Base-by-base conservation (phyloP, 129 eudicot species). In the Helianthus tuberosus region DNA sequence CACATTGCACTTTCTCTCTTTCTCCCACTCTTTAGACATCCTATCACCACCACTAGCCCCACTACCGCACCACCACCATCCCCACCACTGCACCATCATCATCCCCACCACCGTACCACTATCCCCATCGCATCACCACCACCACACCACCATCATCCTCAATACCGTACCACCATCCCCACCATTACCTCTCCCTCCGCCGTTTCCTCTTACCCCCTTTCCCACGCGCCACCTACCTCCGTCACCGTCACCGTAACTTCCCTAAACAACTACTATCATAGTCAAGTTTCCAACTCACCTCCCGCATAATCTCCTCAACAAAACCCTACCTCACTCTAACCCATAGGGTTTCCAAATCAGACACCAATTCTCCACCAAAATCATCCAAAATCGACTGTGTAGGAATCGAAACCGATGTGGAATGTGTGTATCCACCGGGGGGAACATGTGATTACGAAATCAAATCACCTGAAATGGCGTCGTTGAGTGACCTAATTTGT, bases 381-480 rank as follows among this genome's bases (percentile, higher is more conserved):
- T 44, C 84, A 60, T 68, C 77, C 1, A 86, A 85, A 65, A 38
- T 86, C n/a, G 97, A 91, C 2, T 91, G 97, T 47, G 83, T 91
- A 11, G 97, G 97, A 53, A 88, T 89, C 35, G 97, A 89, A 7
- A 62, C 67, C 11, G 91, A 87, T 27, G 93, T 84, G 1, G 94
- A 92, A 15, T 92, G 93, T 76, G 78, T 89, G 6, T 85, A 81
- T 60, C 59, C 62, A 11, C n/a, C 38, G 78, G 3, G 77, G 1
- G 77, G 77, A 66, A 48, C 69, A 65, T 14, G 73, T 4, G 71
- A 80, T 53, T 71, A 47, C 55, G 66, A 58, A 36, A 46, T 66
- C 27, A 20, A 14, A 49, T 27, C 64, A 49, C 46, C 68, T 48
- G 75, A 27, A 38, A 68, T 76, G 55, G 1, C 59, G 35, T 68